These are phyloP conservation scores for Komagataella mondaviorum DNA, from an alignment of 805 yeast species.

Conservation along the genomic window DNA sequence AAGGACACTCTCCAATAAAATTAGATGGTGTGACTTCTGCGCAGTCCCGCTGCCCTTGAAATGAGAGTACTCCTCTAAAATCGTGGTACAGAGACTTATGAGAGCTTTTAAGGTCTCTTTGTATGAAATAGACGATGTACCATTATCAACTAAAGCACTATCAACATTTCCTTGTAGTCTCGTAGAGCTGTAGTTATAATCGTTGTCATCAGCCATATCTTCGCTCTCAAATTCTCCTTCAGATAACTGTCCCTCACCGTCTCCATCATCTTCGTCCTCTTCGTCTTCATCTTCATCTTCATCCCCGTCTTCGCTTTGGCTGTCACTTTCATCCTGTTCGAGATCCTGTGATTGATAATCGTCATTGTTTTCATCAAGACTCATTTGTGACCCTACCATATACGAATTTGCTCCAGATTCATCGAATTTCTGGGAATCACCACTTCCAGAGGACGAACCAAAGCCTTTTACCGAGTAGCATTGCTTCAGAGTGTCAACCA, in stretches of 20 bases:
- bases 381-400: neutral
- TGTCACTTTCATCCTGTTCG: slow-evolving; percentile 1
- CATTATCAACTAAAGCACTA: slow-evolving; percentile 7
- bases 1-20: neutral
- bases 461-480: neutral
- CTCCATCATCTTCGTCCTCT: slow-evolving; percentile 5
- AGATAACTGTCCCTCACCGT: slow-evolving; percentile 7
- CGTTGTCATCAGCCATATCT: slow-evolving; percentile 19
- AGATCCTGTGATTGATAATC: neutral
- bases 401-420: neutral
- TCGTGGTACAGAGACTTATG: slow-evolving; percentile 8
- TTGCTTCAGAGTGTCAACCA: slow-evolving; percentile 16
- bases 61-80: slow-evolving; percentile 1
- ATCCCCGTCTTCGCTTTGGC: neutral
- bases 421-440: neutral
- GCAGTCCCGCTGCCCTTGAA: neutral
- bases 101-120: slow-evolving; percentile 6
- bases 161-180: slow-evolving; percentile 2
- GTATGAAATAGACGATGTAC: neutral
- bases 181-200: slow-evolving; percentile 6
- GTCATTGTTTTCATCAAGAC: neutral
- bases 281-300: slow-evolving; percentile 1
- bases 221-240: slow-evolving; percentile 11
- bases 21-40: neutral
- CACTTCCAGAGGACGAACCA: slow-evolving; percentile 1